phyloP scores from a whole-genome alignment of 1,284 basidiomycete species.

The Microbotryomycetes sp. region DNA sequence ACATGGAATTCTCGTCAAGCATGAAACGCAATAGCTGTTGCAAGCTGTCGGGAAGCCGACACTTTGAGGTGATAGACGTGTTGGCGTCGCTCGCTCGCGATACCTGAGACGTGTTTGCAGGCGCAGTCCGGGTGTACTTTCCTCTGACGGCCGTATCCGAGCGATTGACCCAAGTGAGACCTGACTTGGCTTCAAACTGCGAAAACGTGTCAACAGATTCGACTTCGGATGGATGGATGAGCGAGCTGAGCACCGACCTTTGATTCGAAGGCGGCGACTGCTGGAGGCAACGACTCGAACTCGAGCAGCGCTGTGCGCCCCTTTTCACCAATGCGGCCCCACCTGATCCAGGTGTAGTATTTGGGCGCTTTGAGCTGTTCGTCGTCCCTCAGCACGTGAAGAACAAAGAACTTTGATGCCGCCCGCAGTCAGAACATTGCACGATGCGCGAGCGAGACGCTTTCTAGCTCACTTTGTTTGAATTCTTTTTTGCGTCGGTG shows the following conservation, averaged over 20 bases:
- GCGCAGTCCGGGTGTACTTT: slow-evolving; percentile 2
- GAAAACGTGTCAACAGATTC: not conserved
- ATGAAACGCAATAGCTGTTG: not conserved
- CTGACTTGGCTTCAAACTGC: slow-evolving; percentile 2
- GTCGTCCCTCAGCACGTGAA: not conserved
- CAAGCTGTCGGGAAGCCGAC: not conserved
- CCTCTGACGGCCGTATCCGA: not conserved
- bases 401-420: not conserved
- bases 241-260: not conserved
- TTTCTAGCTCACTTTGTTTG: not conserved
- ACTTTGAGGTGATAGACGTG: not conserved
- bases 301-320: not conserved
- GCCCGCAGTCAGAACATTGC: too few species aligned
- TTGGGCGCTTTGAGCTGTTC: too few species aligned
- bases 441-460: too few species aligned
- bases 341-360: not conserved
- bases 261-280: not conserved
- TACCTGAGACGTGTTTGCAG: too few species aligned
- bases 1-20: not conserved
- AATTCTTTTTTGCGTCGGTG: not conserved
- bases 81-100: not conserved
- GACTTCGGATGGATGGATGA: not conserved
- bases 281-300: not conserved
- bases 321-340: slow-evolving; percentile 4
- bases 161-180: not conserved